Conservation (phyloP, 164 flowering plant species). For the Vitis labrusca region DNA sequence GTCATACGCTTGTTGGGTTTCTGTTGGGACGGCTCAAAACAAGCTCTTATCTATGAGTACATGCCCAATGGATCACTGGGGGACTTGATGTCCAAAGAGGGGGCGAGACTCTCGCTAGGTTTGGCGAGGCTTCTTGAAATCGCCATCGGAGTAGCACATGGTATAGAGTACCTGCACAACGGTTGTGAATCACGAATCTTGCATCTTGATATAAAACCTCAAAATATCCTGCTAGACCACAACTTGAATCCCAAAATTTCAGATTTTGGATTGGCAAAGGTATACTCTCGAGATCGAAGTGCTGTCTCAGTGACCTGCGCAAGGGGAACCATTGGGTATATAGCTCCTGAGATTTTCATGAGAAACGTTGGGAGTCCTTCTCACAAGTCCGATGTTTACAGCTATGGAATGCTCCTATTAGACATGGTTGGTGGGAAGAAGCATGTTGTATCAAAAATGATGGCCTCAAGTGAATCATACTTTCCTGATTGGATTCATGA, state of each 20-base stretch:
- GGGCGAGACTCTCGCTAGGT: neutral
- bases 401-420: no score
- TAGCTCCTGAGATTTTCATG: no score
- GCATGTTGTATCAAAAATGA: no score
- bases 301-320: neutral
- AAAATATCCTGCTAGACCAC: neutral
- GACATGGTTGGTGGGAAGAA: no score
- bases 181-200: neutral
- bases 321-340: no score
- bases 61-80: conserved; percentile 3
- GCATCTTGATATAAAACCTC: conserved; percentile 5
- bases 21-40: neutral
- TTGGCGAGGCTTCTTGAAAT: neutral
- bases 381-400: no score
- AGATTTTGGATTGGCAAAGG: neutral
- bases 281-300: neutral
- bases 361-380: no score
- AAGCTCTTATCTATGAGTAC: conserved; percentile 2
- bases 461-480: no score
- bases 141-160: neutral
- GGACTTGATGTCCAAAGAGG: neutral
- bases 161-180: neutral
- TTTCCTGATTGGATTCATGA: no score
- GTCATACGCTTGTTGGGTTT: neutral
- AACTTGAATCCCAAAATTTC: neutral